phyloP scores from a whole-genome alignment of 305 asterid species.

The Fraxinus dipetala region DNA sequence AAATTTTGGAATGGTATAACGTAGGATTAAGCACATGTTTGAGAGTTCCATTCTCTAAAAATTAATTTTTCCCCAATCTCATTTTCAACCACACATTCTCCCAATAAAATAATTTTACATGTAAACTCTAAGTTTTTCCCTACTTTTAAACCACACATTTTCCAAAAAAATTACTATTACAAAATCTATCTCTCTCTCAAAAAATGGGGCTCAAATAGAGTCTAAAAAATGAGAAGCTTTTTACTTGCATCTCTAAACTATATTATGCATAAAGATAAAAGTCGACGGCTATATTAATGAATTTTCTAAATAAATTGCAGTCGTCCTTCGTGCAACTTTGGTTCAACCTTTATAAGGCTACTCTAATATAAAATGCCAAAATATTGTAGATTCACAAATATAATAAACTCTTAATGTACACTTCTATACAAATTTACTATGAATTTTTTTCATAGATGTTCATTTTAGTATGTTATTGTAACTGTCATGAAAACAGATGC shows the following conservation, averaged over 20 bases:
- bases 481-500: background rate
- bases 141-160: background rate
- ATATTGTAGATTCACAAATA: background rate
- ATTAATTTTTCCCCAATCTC: background rate
- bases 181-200: background rate
- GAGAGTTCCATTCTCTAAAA: background rate
- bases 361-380: background rate
- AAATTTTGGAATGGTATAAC: slow-evolving; percentile 2
- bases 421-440: background rate
- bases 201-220: background rate
- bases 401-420: background rate
- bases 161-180: background rate
- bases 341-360: background rate
- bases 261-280: background rate
- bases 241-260: background rate
- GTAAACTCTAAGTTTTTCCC: background rate
- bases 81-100: background rate
- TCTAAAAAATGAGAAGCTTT: background rate
- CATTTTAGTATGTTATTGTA: background rate
- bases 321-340: background rate
- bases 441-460: background rate
- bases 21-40: background rate
- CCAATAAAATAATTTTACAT: too few relatives aligned
- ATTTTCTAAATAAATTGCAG: background rate
- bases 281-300: background rate